Evolutionary conservation across 306 rosid species (phyloP).

Genomic region (Medicago arabica): DNA sequence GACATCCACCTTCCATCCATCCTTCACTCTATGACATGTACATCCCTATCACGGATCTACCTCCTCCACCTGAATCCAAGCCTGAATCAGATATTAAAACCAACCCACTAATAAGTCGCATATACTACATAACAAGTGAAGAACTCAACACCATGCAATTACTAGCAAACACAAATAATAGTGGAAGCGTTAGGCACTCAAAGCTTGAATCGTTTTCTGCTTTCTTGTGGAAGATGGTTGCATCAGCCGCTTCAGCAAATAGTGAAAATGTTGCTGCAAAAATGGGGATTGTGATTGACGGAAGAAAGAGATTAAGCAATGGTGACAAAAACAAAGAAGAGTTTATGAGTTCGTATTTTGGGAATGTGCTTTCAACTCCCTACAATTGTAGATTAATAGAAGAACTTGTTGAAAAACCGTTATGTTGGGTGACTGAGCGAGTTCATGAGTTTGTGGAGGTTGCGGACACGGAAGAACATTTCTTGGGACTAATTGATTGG

Average conservation of each 20-base stretch:
- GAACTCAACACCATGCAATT: conserved; percentile 53
- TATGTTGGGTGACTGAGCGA: conserved; percentile 51
- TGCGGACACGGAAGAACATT: conserved; percentile 62
- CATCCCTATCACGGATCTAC: conserved; percentile 44
- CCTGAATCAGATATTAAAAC: not conserved
- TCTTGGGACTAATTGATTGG: conserved; percentile 74
- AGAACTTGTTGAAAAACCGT: conserved; percentile 51
- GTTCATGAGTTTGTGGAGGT: conserved; percentile 54
- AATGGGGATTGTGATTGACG: conserved; percentile 79
- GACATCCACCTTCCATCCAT: conserved; percentile 40
- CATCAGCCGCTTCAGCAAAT: not conserved
- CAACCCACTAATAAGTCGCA: conserved; percentile 52
- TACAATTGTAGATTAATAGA: conserved; percentile 39
- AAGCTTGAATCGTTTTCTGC: conserved; percentile 69
- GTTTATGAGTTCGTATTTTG: conserved; percentile 53
- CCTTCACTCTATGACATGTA: conserved; percentile 58
- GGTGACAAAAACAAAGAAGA: conserved; percentile 14
- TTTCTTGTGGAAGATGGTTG: conserved; percentile 73
- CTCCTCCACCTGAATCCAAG: conserved; percentile 34
- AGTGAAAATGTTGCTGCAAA: conserved; percentile 33
- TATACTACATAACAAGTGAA: conserved; percentile 50
- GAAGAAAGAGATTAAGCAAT: conserved; percentile 54
- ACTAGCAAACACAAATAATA: conserved; percentile 40
- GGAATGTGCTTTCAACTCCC: conserved; percentile 71
- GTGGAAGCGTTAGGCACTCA: conserved; percentile 21